phyloP scores from a whole-genome alignment of 176 grass and related monocot species.

The bread wheat (Triticum aestivum) region DNA sequence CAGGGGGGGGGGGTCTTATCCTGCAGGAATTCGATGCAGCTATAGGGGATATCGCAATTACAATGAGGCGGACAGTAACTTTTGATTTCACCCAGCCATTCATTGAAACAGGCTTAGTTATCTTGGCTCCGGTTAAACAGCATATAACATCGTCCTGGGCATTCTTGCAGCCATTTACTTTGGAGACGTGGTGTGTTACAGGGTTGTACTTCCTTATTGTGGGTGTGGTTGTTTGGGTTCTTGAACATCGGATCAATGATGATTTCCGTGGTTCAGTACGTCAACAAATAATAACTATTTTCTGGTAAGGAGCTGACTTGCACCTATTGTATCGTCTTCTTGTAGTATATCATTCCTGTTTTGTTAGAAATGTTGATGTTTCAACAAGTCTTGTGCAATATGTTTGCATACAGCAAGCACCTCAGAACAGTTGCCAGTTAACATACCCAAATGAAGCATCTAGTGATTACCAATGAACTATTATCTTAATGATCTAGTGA shows the following conservation, averaged over 20 bases:
- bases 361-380: conserved; percentile 4
- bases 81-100: conserved; percentile 92
- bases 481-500: neutral
- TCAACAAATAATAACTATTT: conserved; percentile 75
- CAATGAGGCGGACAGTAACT: conserved; percentile 59
- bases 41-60: conserved; percentile 81
- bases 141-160: conserved; percentile 72
- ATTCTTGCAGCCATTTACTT: conserved; percentile 84
- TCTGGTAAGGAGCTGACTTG: conserved; percentile 60
- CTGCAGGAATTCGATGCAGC: conserved; percentile 75
- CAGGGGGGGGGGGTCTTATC: neutral
- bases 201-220: conserved; percentile 71
- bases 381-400: neutral
- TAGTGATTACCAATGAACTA: neutral
- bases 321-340: neutral
- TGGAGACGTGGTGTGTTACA: conserved; percentile 84
- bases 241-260: conserved; percentile 93
- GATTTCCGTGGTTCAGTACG: conserved; percentile 79
- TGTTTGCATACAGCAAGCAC: neutral
- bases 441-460: neutral
- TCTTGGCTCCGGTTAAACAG: conserved; percentile 72
- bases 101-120: conserved; percentile 81
- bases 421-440: neutral
- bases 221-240: conserved; percentile 84
- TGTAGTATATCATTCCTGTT: neutral